Evolutionary conservation across 192 early-diverging fungal genomes (phyloP).

Genomic region (Radiomyces spectabilis): DNA sequence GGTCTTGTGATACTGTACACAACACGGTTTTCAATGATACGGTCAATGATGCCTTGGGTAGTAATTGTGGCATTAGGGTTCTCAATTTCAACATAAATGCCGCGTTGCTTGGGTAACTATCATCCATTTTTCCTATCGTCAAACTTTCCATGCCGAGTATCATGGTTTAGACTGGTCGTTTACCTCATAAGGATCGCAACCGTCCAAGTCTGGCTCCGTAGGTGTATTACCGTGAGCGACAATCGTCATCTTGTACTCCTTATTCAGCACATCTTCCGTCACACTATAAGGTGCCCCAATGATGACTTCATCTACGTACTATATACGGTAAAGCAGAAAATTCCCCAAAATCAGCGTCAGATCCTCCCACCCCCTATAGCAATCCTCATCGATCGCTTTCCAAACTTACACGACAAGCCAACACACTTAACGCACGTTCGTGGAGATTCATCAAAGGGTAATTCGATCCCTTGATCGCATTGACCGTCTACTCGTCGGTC

Average conservation of each 20-base stretch:
- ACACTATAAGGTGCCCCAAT: conserved; percentile 91
- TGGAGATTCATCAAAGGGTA: conserved; percentile 95
- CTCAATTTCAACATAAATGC: conserved; percentile 75
- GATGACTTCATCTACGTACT: conserved; percentile 92
- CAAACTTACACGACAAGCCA: conserved; percentile 76
- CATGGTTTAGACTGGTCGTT: too few relatives aligned
- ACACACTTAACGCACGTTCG: conserved; percentile 86
- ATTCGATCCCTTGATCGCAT: conserved; percentile 78
- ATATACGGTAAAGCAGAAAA: too few relatives aligned
- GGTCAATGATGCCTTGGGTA: conserved; percentile 79
- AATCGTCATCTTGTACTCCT: conserved; percentile 78
- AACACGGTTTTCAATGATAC: conserved; percentile 83
- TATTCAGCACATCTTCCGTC: conserved; percentile 79
- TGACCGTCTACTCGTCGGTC: conserved; percentile 82
- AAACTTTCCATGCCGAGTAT: too few relatives aligned
- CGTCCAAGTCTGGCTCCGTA: conserved; percentile 61
- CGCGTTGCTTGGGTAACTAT: conserved; percentile 67
- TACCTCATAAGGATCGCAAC: conserved; percentile 74
- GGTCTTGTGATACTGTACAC: too few relatives aligned
- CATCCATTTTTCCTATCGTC: too few relatives aligned
- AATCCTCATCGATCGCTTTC: too few relatives aligned
- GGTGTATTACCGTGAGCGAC: conserved; percentile 74
- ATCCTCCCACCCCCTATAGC: too few relatives aligned
- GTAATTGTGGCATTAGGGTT: conserved; percentile 72
- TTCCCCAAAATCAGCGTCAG: too few relatives aligned